These are phyloP conservation scores for Metschnikowia dekortorum DNA, from an alignment of 805 yeast species.

Conservation along the genomic window DNA sequence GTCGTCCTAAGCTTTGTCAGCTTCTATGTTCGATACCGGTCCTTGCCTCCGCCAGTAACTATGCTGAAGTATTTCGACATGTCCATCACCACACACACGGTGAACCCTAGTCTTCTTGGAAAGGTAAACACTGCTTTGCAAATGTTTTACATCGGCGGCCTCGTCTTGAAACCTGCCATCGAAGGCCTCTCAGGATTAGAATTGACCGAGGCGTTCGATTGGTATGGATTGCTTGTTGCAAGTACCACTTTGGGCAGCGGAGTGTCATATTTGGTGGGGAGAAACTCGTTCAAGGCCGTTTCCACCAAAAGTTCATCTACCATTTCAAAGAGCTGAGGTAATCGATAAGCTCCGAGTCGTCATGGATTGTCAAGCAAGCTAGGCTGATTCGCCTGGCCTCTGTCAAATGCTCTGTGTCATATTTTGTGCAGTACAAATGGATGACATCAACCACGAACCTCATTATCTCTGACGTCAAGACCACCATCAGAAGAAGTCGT, in stretches of 20 bases:
- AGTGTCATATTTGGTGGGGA: slow-evolving; percentile 65
- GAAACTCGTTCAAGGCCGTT: slow-evolving; percentile 54
- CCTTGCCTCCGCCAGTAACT: slow-evolving; percentile 75
- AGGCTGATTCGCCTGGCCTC: slow-evolving; percentile 3
- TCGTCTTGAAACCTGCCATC: slow-evolving; percentile 33
- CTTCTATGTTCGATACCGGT: slow-evolving; percentile 61
- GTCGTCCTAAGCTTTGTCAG: slow-evolving; percentile 68
- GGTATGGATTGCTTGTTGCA: slow-evolving; percentile 28
- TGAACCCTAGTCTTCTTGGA: slow-evolving; percentile 80
- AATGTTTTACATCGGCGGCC: slow-evolving; percentile 74
- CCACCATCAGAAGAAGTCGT: slow-evolving; percentile 2
- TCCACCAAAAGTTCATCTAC: slow-evolving; percentile 4
- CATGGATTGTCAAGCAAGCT: slow-evolving; percentile 11
- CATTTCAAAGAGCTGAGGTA: slow-evolving; percentile 8
- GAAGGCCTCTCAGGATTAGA: slow-evolving; percentile 19
- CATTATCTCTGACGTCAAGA: slow-evolving; percentile 6
- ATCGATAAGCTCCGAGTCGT: slow-evolving; percentile 7
- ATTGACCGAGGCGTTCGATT: slow-evolving; percentile 16
- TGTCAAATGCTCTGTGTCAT: slow-evolving; percentile 1
- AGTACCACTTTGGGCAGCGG: slow-evolving; percentile 77
- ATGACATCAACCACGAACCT: slow-evolving; percentile 11
- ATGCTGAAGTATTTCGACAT: slow-evolving; percentile 72
- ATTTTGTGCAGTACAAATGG: slow-evolving; percentile 9
- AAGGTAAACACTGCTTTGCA: slow-evolving; percentile 89
- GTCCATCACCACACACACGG: slow-evolving; percentile 71